These are phyloP conservation scores for Blastocladiella britannica DNA, from an alignment of 192 early-diverging fungal species.

Conservation along the genomic window DNA sequence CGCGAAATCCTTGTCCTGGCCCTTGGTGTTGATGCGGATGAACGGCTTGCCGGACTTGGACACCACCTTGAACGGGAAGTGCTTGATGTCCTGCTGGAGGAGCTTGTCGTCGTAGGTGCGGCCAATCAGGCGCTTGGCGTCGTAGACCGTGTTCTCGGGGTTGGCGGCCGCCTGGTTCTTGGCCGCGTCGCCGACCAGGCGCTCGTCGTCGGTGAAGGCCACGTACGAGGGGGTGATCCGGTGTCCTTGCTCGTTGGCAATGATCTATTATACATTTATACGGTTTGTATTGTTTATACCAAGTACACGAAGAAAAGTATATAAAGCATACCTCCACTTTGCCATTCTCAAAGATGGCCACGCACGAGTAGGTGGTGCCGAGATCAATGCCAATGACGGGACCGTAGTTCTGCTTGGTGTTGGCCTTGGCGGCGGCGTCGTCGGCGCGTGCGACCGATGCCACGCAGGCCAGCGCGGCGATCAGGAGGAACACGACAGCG, in stretches of 20 bases:
- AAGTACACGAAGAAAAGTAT: no score
- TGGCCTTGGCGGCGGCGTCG: constrained; percentile 14
- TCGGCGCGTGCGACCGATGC: constrained; percentile 18
- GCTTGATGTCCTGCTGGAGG: constrained; percentile 82
- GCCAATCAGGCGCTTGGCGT: constrained; percentile 82
- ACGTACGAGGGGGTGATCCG: constrained; percentile 91
- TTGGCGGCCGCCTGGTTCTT: constrained; percentile 84
- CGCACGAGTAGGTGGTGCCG: constrained; percentile 86
- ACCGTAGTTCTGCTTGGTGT: neutral
- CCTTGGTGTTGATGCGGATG: constrained; percentile 70
- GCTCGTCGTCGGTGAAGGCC: constrained; percentile 76
- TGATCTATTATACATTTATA: no score
- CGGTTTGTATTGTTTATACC: no score
- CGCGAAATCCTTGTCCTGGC: constrained; percentile 60
- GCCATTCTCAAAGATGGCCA: constrained; percentile 81
- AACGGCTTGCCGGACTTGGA: constrained; percentile 60
- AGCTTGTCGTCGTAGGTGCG: constrained; percentile 73
- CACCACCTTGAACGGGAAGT: constrained; percentile 82
- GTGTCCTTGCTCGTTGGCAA: constrained; percentile 91
- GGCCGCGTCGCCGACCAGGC: constrained; percentile 80
- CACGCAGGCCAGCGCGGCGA: constrained; percentile 14
- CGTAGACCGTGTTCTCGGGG: constrained; percentile 80
- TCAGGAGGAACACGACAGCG: neutral
- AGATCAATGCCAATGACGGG: constrained; percentile 82
- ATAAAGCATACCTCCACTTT: no score